Evolutionary conservation across 2,329 filamentous ascomycete genomes (phyloP).

Genomic region (Pseudomassariella vexata): DNA sequence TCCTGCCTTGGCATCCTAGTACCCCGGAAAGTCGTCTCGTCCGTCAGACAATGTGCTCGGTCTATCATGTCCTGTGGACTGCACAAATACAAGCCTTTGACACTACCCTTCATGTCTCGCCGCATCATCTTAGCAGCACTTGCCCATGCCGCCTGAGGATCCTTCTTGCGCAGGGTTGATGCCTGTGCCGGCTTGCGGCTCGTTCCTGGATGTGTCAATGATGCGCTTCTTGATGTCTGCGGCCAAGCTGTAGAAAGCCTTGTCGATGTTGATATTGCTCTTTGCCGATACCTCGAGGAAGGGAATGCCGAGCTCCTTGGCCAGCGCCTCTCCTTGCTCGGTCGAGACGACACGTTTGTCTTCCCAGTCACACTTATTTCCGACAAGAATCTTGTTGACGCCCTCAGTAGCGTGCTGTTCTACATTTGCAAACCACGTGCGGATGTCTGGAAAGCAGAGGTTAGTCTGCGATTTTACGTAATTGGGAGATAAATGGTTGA

Average conservation of each 20-base stretch:
- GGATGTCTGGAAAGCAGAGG: slow-evolving; percentile 59
- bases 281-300: slow-evolving; percentile 99
- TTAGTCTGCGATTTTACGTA: slow-evolving; percentile 1
- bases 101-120: background rate
- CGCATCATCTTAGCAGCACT: slow-evolving; percentile 63
- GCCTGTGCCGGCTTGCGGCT: slow-evolving; percentile 50
- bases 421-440: slow-evolving; percentile 99
- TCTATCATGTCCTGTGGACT: too few relatives aligned
- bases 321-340: slow-evolving; percentile 86
- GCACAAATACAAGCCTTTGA: too few relatives aligned
- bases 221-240: slow-evolving; percentile 97
- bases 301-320: slow-evolving; percentile 92
- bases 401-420: slow-evolving; percentile 97
- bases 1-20: too few relatives aligned
- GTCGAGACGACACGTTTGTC: slow-evolving; percentile 94
- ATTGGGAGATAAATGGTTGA: slow-evolving; percentile 3
- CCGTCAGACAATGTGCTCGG: background rate
- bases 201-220: slow-evolving; percentile 82
- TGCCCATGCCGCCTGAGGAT: slow-evolving; percentile 50
- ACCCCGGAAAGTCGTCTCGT: background rate
- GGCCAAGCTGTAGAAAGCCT: slow-evolving; percentile 93
- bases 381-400: slow-evolving; percentile 99
- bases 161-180: slow-evolving; percentile 65
- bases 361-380: slow-evolving; percentile 99
- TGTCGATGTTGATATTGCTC: slow-evolving; percentile 99